Evolutionary conservation across 1,284 basidiomycete genomes (phyloP).

Genomic region (Cutaneotrichosporon sp.): DNA sequence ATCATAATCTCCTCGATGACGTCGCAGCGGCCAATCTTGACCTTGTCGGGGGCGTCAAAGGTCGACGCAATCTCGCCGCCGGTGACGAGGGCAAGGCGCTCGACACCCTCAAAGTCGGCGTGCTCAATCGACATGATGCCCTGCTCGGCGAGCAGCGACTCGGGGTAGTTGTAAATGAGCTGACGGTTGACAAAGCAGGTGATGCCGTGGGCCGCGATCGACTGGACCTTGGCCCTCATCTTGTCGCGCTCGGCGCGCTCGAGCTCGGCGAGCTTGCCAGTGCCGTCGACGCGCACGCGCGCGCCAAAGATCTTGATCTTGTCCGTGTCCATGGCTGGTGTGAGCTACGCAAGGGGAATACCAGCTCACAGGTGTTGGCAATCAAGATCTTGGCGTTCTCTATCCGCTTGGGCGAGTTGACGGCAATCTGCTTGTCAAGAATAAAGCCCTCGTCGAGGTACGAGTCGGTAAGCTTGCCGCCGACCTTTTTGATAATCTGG

Average conservation of each 20-base stretch:
- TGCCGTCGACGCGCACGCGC: constrained; percentile 90
- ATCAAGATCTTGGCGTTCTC: constrained; percentile 97
- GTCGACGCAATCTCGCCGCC: constrained; percentile 97
- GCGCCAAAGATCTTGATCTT: constrained; percentile 99
- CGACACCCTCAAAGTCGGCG: constrained; percentile 98
- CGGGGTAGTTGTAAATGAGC: constrained; percentile 99
- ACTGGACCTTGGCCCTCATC: constrained; percentile 97
- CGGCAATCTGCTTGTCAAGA: constrained; percentile 92
- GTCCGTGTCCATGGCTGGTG: constrained; percentile 97
- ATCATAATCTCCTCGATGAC: constrained; percentile 99
- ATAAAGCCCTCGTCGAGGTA: constrained; percentile 99
- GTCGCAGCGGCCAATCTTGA: constrained; percentile 91
- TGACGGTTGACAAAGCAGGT: constrained; percentile 99
- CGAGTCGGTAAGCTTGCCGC: constrained; percentile 96
- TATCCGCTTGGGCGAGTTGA: constrained; percentile 90
- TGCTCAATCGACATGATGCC: constrained; percentile 98
- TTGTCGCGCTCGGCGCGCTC: constrained; percentile 97
- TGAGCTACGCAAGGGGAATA: not conserved
- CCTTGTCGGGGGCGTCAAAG: constrained; percentile 89
- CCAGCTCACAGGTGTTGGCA: constrained; percentile 82
- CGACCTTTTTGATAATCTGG: constrained; percentile 99
- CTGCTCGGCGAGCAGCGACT: constrained; percentile 85
- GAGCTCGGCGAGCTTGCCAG: constrained; percentile 94
- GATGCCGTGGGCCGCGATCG: constrained; percentile 92
- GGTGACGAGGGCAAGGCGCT: constrained; percentile 91